phyloP scores from a whole-genome alignment of 306 rosid species.

The Hippophae tibetana region DNA sequence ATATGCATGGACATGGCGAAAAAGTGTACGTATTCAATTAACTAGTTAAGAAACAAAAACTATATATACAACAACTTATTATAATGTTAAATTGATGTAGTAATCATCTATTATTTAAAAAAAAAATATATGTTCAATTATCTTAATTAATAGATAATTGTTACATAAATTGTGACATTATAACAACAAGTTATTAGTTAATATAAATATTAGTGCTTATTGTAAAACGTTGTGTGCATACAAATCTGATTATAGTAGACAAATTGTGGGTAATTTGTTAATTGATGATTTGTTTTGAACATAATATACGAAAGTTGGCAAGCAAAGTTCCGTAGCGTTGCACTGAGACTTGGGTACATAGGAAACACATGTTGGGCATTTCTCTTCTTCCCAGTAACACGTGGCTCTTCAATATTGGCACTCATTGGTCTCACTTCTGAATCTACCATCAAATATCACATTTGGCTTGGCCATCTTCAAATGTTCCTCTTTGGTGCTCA shows the following conservation, averaged over 20 bases:
- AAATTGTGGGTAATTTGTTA: background rate
- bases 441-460: conserved; percentile 59
- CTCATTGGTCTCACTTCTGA: conserved; percentile 55
- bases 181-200: too few relatives aligned
- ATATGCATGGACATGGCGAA: conserved; percentile 26
- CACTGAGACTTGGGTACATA: conserved; percentile 52
- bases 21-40: conserved; percentile 27
- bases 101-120: too few relatives aligned
- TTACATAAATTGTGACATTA: too few relatives aligned
- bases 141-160: too few relatives aligned
- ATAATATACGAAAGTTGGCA: conserved; percentile 37
- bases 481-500: conserved; percentile 48
- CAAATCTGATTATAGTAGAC: background rate
- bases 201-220: too few relatives aligned
- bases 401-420: conserved; percentile 57
- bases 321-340: conserved; percentile 57
- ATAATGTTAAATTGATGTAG: too few relatives aligned
- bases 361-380: conserved; percentile 73
- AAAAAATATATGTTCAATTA: too few relatives aligned
- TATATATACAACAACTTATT: too few relatives aligned
- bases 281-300: too few relatives aligned
- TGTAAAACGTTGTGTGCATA: too few relatives aligned
- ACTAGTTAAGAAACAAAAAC: too few relatives aligned
- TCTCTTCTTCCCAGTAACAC: conserved; percentile 63
- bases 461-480: conserved; percentile 64